phyloP scores from a whole-genome alignment of 2,329 filamentous ascomycete species.

The Trichoderma sp. region DNA sequence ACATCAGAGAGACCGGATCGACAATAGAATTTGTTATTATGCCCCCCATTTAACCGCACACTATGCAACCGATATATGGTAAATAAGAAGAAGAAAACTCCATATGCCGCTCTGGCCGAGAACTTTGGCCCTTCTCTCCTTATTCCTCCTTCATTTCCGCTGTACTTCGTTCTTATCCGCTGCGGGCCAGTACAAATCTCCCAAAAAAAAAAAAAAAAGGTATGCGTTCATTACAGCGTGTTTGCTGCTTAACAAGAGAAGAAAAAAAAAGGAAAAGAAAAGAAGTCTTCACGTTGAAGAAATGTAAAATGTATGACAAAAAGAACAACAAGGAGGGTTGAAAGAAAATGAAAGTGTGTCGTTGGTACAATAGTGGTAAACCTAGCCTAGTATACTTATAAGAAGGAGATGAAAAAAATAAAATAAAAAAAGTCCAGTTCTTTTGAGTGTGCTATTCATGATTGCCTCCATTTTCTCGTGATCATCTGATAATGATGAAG shows the following conservation, averaged over 20 bases:
- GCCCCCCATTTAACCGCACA: constrained; percentile 22
- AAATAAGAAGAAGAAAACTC: constrained; percentile 10
- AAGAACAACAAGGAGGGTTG: neutral
- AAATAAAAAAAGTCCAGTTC: constrained; percentile 26
- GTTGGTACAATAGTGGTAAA: constrained; percentile 21
- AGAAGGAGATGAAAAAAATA: constrained; percentile 32
- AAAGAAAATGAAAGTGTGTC: constrained; percentile 20
- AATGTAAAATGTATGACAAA: constrained; percentile 18
- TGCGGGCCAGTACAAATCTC: constrained; percentile 10
- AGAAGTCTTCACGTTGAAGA: constrained; percentile 22
- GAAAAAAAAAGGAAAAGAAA: neutral
- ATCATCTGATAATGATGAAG: constrained; percentile 30
- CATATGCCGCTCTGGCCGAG: constrained; percentile 7
- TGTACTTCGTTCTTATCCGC: neutral
- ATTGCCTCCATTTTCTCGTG: constrained; percentile 38
- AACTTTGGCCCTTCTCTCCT: neutral
- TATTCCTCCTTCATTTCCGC: neutral
- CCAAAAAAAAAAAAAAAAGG: neutral
- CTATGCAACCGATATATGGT: constrained; percentile 24
- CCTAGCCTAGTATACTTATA: constrained; percentile 34
- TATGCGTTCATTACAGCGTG: neutral
- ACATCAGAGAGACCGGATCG: neutral
- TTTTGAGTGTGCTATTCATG: constrained; percentile 36
- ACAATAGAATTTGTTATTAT: constrained; percentile 20
- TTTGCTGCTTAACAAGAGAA: neutral